A percentile compares a stretch with the other conserved stretches of the same genome.
These are phyloP conservation scores for Symmetrospora coprosmae DNA, from an alignment of 768 basidiomycete species.

Conservation along the genomic window DNA sequence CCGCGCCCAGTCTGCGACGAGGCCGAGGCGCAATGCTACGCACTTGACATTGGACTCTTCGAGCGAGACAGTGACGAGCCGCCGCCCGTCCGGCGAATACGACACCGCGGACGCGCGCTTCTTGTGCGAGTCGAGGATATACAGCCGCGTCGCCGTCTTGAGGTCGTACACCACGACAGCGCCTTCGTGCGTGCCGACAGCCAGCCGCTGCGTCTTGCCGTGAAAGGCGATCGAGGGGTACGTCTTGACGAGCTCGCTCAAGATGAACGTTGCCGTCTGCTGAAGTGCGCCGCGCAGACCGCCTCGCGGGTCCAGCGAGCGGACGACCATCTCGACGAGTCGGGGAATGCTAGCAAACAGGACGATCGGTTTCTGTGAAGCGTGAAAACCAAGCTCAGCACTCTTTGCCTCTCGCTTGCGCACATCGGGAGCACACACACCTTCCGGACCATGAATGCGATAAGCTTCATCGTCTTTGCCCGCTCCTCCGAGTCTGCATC, in stretches of 20 bases:
- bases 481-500: constrained; percentile 55
- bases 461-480: constrained; percentile 77
- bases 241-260: constrained; percentile 81
- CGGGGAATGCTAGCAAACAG: constrained; percentile 69
- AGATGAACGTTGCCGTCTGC: constrained; percentile 80
- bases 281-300: constrained; percentile 61
- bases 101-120: constrained; percentile 66
- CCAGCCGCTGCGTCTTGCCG: constrained; percentile 66
- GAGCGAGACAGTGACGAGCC: constrained; percentile 72
- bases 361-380: constrained; percentile 62
- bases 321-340: constrained; percentile 86
- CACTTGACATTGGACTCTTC: constrained; percentile 57
- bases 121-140: constrained; percentile 84
- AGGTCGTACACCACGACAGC: constrained; percentile 92
- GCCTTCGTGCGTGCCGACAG: constrained; percentile 86
- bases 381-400: background rate
- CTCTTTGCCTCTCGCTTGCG: background rate
- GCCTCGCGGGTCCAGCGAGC: constrained; percentile 83
- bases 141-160: constrained; percentile 84
- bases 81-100: constrained; percentile 83
- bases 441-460: constrained; percentile 86
- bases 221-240: constrained; percentile 90
- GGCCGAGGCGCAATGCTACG: background rate
- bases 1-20: background rate
- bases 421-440: background rate